Conservation (phyloP, 2,329 filamentous ascomycete species). For the Trichoderma lentiforme region DNA sequence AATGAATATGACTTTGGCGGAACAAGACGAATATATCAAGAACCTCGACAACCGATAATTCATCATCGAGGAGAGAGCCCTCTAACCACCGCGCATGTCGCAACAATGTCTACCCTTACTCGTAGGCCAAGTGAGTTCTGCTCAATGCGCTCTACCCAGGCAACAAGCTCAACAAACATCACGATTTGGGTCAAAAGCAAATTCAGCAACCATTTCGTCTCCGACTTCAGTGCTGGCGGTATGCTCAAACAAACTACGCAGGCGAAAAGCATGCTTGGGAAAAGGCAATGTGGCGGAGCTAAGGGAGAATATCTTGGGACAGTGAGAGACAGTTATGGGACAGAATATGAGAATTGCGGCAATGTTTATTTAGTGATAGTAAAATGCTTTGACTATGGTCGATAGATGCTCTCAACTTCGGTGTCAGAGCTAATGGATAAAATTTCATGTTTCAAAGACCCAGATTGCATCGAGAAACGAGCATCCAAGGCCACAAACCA, state of each 20-base stretch:
- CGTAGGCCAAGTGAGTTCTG: neutral
- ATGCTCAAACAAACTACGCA: neutral
- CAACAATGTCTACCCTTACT: neutral
- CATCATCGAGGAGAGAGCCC: no score
- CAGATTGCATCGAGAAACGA: neutral
- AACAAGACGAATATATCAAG: no score
- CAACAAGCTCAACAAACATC: neutral
- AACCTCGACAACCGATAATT: no score
- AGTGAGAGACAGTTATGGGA: neutral
- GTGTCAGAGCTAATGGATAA: neutral
- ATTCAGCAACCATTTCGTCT: no score
- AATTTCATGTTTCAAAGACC: neutral
- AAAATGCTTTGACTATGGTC: neutral
- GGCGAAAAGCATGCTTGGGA: neutral
- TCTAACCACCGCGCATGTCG: no score
- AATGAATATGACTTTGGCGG: no score
- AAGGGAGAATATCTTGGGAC: neutral
- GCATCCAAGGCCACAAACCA: neutral
- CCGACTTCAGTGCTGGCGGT: no score
- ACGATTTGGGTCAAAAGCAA: no score
- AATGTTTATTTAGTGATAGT: neutral
- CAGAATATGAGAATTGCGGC: neutral
- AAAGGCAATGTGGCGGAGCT: neutral
- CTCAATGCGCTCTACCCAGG: neutral
- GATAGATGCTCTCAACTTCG: neutral